Percentiles rank a stretch among this genome's conserved stretches.
phyloP scores from a whole-genome alignment of 768 basidiomycete species.

The Cystofilobasidium capitatum region DNA sequence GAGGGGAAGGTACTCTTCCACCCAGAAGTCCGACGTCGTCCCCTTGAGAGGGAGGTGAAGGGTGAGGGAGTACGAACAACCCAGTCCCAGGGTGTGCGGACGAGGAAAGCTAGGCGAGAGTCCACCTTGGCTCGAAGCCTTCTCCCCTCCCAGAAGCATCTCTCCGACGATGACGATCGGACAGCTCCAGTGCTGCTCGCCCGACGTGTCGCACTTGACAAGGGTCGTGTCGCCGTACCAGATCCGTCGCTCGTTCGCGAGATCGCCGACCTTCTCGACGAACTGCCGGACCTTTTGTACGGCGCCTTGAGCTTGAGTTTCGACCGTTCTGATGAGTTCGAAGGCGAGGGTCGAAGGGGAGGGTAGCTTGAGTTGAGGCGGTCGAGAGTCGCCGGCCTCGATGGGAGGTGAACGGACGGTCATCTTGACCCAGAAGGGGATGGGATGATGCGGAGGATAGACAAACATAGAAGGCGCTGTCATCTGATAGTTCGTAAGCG shows the following conservation, averaged over 20 bases:
- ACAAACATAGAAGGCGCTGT: neutral
- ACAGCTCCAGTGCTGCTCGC: neutral
- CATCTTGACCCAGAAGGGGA: neutral
- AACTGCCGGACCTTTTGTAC: neutral
- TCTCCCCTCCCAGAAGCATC: neutral
- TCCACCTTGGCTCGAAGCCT: neutral
- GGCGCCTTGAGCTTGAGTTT: neutral
- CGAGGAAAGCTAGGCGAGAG: neutral
- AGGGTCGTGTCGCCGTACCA: neutral
- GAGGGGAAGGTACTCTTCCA: neutral
- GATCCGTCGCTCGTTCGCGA: neutral
- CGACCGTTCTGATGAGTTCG: neutral
- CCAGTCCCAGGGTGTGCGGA: neutral
- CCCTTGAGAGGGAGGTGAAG: neutral
- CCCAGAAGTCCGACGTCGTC: slow-evolving; percentile 2
- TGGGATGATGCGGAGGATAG: neutral
- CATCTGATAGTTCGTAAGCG: neutral
- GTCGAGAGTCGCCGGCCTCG: neutral
- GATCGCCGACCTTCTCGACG: neutral
- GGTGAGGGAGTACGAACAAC: neutral
- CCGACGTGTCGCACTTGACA: neutral
- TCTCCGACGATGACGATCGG: neutral
- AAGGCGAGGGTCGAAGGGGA: neutral
- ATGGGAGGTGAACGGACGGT: neutral
- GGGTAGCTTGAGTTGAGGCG: neutral